Evolutionary conservation across 1,284 basidiomycete species (phyloP), one percentile per base, ranked within the genome.

Genomic region (Tremellales sp.): DNA sequence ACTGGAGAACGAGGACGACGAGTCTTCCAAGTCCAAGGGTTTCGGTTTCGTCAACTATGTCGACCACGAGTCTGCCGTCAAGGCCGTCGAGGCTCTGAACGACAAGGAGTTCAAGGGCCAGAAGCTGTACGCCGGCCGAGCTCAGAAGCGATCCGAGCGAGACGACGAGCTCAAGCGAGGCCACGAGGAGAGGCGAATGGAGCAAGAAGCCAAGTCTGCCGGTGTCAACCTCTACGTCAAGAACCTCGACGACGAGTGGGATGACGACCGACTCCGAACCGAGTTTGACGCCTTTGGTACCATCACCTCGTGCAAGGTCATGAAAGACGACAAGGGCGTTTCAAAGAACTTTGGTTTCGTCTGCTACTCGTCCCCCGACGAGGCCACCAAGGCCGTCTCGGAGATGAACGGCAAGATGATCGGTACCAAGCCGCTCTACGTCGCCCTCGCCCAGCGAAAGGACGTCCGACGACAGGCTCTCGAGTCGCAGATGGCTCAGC

Each of bases 341-440:
- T 74, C 71, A 5, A 54, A 60, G 73, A 96, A 96, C 66, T 99
- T 99, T 70, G 96, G 96, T 64, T 99, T 99, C 74, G 96, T 99
- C 61, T 99, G 96, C 79, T 99, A 93, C 81, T 91, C 91, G 40
- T 87, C 91, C 52, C 93, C 96, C 47, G 96, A 99, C 65, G 96
- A 99, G 79, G 94, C 96, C 43, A 97, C 92, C 73, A 98, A 97
- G 80, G 96, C 96, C 54, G 93, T 98, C 58, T 89, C 91, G 49
- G 96, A 99, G 80, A 97, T 99, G 93, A 98, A 98, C 83, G 97
- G 97, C 82, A 97, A 97, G 81, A 98, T 98, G 88, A 90, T 98
- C 70, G 93, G 94, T 61, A 84, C 87, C 68, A 98, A 98, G 78
- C 96, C 96, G 47, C 84, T 99, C 65, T 99, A 98, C 75, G 96